Evolutionary conservation across 495 filamentous ascomycete species (phyloP), one percentile per base, ranked within the genome.

Genomic region (Penicillium cinerascens): DNA sequence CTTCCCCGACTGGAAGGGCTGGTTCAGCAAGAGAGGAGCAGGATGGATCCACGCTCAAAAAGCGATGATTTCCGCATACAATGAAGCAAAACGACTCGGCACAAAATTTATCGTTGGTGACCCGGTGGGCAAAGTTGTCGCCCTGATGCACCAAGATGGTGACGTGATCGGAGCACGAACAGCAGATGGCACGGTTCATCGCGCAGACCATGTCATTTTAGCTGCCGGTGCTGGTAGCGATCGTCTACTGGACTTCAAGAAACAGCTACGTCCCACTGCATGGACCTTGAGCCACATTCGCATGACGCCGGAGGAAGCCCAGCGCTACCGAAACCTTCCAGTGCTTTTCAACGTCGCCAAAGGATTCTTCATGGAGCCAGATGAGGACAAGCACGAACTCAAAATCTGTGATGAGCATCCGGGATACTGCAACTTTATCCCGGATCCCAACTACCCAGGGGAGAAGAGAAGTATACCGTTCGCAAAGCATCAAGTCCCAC

Each of bases 351-450:
- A 79, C 39, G 67, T 75, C 48, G 72, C 75, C 16, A 69, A 69
- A 44, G 79, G 78, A 0, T 82, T 81, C 57, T 81, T 82, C 58
- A 80, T 82, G 67, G 78, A 81, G 47, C 78, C 79, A 3, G 75
- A 78, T 50, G 69, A 65, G 23, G 76, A 77, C 20, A 76, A 71
- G 0, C 61, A 71, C 13, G 73, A 81, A 52, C 60, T 82, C 1
- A 82, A 82, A 59, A 73, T 82, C 44, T 79, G 76, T 57, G 79
- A 81, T 49, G 78, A 82, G 50, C 78, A 81, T 40, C 78, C 77
- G 1, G 79, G 79, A 11, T 82, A 82, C 52, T 73, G 66, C 53
- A 81, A 81, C 44, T 75, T 71, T 11, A 22, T 70, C 11, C 17
- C n/a, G 0, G 58, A 66, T 27, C 46, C 67, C 0, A 27, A 50